Evolutionary conservation across 345 rosid species (phyloP).

Genomic region (Sisymbrium altissimum): DNA sequence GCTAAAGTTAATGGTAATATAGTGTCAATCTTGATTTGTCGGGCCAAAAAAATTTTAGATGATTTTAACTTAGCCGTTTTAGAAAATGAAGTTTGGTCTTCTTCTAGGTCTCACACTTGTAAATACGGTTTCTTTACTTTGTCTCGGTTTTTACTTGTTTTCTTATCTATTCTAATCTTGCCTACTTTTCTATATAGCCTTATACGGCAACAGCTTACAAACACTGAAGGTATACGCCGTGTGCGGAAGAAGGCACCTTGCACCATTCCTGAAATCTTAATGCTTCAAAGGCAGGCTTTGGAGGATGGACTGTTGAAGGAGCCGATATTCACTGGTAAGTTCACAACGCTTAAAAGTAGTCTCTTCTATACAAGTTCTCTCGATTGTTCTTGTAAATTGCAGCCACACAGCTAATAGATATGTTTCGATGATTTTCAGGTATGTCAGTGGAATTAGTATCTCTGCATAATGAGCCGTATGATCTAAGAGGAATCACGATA

Average conservation of each 20-base stretch:
- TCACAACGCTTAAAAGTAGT: constrained; percentile 10
- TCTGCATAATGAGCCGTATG: constrained; percentile 57
- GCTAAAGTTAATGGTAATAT: not conserved
- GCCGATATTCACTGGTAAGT: constrained; percentile 73
- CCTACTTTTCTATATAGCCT: constrained; percentile 47
- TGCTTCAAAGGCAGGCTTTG: constrained; percentile 75
- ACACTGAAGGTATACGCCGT: constrained; percentile 90
- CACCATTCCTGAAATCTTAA: constrained; percentile 74
- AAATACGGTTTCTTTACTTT: not conserved
- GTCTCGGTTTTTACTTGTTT: not conserved
- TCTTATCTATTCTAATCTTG: constrained; percentile 30
- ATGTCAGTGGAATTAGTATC: constrained; percentile 55
- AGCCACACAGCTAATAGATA: not conserved
- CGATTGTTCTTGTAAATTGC: constrained; percentile 13
- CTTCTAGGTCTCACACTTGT: constrained; percentile 1
- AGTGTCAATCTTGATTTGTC: not conserved
- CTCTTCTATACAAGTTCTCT: constrained; percentile 2
- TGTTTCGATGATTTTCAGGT: constrained; percentile 50
- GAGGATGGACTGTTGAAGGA: constrained; percentile 71
- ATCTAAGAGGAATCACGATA: constrained; percentile 55
- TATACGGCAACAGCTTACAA: constrained; percentile 83
- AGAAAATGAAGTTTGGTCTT: constrained; percentile 5
- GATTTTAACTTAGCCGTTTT: not conserved
- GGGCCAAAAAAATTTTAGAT: not conserved
- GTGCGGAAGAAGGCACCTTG: constrained; percentile 98